Evolutionary conservation across 805 yeast genomes (phyloP), one percentile per base, ranked within the genome.

Genomic region (Saccharomyces kudriavzevii): DNA sequence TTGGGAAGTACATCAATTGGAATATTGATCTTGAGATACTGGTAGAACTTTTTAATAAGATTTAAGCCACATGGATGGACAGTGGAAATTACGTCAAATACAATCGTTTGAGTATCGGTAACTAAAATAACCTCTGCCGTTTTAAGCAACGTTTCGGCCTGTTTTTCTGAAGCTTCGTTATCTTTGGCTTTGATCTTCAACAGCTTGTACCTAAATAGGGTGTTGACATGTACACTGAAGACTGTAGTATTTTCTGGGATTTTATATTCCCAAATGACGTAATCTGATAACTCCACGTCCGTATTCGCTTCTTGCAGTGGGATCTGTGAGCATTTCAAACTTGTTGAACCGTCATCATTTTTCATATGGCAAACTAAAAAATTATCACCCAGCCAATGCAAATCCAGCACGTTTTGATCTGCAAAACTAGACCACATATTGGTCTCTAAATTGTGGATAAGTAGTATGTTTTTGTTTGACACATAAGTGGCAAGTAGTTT

Each of bases 371-470:
- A 61, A 1, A 70, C 47, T 48, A 69, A 49, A 56, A 67, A 68
- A 5, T 66, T 62, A 26, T 52, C 56, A 4, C 67, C 70, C 24
- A 70, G 27, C 73, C 73, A 70, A n/a, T 62, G 58, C 61, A 66
- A 56, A 48, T 65, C 66, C 4, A 65, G 25, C 4, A 69, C 58
- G 0, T 54, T 52, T 40, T 63, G 43, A 20, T 66, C 65, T 5
- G 51, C 49, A 55, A 66, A 69, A 28, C 58, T 59, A 43, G 54
- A 54, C 73, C 73, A 70, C 9, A 49, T 43, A 47, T 58, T 63
- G 4, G 68, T 62, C 40, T 60, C 64, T 50, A 64, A 28, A 53
- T 67, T 63, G 22, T 62, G 64, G 5, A 70, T 46, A n/a, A 67
- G 50, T 40, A 70, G 52, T n/a, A 66, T 54, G 43, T 62, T 59